These are phyloP conservation scores for Cystobasidium ongulense DNA, from an alignment of 768 basidiomycete species.

Conservation along the genomic window DNA sequence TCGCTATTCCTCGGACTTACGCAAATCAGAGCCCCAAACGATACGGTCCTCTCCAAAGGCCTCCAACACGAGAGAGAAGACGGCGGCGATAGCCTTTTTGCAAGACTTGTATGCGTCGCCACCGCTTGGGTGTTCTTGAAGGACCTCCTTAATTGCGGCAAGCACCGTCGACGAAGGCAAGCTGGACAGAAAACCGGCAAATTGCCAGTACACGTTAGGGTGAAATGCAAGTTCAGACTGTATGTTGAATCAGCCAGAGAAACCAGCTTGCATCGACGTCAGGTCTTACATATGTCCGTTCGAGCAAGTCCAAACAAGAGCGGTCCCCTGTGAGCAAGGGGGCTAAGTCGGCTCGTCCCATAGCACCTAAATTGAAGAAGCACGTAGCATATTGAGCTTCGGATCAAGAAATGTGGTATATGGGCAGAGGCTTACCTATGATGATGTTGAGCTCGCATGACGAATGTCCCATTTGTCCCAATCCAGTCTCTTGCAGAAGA, in stretches of 20 bases:
- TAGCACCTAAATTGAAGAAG: too few species aligned
- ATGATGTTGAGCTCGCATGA: too few species aligned
- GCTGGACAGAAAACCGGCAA: background rate
- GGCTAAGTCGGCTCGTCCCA: too few species aligned
- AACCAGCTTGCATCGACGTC: background rate
- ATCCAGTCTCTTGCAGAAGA: too few species aligned
- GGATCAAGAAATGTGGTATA: too few species aligned
- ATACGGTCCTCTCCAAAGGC: slow-evolving; percentile 18
- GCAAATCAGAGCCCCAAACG: background rate
- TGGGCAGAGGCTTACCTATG: too few species aligned
- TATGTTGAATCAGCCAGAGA: background rate
- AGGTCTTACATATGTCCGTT: background rate
- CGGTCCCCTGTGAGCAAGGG: too few species aligned
- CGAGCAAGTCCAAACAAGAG: too few species aligned
- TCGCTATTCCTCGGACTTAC: background rate
- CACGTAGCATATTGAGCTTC: too few species aligned
- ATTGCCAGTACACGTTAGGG: background rate
- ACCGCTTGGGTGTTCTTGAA: background rate
- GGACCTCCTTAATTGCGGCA: background rate
- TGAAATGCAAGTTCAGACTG: slow-evolving; percentile 15
- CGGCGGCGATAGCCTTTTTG: background rate
- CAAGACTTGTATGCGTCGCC: background rate
- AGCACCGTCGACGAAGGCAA: background rate
- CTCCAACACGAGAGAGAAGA: slow-evolving; percentile 2
- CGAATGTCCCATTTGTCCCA: too few species aligned